These are phyloP conservation scores for Phytopythium cucurbitacearum DNA, from an alignment of 352 stramenopile species.

Conservation along the genomic window DNA sequence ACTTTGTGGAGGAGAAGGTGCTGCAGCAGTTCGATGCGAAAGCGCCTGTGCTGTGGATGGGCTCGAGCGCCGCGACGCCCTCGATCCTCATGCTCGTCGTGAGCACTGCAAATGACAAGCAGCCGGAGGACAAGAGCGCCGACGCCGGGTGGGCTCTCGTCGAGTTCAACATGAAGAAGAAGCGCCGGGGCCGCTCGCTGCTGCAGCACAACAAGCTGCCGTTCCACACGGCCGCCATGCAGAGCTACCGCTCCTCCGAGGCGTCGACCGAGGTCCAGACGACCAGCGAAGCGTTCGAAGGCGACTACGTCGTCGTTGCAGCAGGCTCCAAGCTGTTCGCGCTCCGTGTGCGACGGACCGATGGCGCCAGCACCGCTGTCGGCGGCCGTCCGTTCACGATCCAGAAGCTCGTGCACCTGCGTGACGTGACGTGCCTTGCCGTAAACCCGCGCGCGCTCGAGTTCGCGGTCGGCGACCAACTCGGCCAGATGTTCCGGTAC, in stretches of 20 bases:
- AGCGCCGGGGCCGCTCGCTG: constrained; percentile 36
- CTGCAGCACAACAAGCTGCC: constrained; percentile 37
- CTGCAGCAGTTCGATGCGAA: constrained; percentile 48
- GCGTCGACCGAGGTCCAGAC: constrained; percentile 1
- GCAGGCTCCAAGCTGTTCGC: constrained; percentile 32
- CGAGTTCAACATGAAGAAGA: constrained; percentile 76
- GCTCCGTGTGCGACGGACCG: constrained; percentile 23
- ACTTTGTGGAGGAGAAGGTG: constrained; percentile 70
- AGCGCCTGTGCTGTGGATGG: constrained; percentile 65
- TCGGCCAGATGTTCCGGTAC: constrained; percentile 66
- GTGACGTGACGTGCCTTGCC: constrained; percentile 54
- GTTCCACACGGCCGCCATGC: constrained; percentile 48
- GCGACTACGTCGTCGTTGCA: constrained; percentile 51
- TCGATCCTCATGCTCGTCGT: constrained; percentile 65
- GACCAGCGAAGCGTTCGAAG: constrained; percentile 12
- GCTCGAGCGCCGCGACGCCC: constrained; percentile 40
- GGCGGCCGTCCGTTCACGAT: constrained; percentile 21
- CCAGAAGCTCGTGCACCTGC: constrained; percentile 42
- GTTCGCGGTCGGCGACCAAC: constrained; percentile 60
- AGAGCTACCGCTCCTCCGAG: constrained; percentile 36
- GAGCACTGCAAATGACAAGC: constrained; percentile 7
- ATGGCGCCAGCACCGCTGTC: constrained; percentile 15
- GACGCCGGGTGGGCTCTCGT: constrained; percentile 41
- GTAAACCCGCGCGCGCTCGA: constrained; percentile 43
- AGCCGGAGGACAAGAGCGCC: constrained; percentile 5